Base-by-base conservation (phyloP, 148 eudicot genomes). In the Agrostemma githago region DNA sequence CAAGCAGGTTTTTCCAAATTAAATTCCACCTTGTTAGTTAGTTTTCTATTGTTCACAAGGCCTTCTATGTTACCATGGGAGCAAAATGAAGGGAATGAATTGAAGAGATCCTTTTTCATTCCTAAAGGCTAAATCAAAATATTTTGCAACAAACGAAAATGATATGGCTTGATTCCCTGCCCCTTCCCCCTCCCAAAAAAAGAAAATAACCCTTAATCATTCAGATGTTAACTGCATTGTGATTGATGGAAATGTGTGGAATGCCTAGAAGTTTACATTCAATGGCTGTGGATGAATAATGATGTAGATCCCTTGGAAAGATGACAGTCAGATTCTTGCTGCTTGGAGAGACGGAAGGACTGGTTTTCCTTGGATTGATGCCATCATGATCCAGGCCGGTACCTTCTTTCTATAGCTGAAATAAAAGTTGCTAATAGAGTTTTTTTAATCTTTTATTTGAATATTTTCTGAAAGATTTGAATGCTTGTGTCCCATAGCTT, bases 281-380 rank as follows among this genome's bases (percentile, higher is more conserved):
- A 44, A 43, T 17, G 6, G 53, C 46, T 17, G 44, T 59, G 11
- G 8, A 26, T 51, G 61, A 44, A 43, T 69, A 61, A 60, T 82
- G 46, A 41, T 71, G 39, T 74, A 93, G 98, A 88, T 93, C 79
- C 97, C 97, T 81, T 93, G 98, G 97, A 87, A 84, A 59, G 85
- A 84, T 43, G 89, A 93, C 67, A 85, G 80, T 41, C 80, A 81
- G 78, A 68, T 91, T 74, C 79, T 93, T 57, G 85, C 89, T 72
- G 98, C 95, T 57, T 93, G 98, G 98, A 89, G 98, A 82, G 98
- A 91, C 81, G 92, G 89, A 65, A 86, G 83, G 81, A 93, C 98
- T 56, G 98, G 98, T 59, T 93, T 84, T 78, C 98, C 98, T 63
- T 93, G 98, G 98, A 93, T 93, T 76, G 98, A 93, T 79, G 97